Evolutionary conservation across 495 filamentous ascomycete species (phyloP), one percentile per base, ranked within the genome.

Genomic region (Staphylotrichum tortipilum): DNA sequence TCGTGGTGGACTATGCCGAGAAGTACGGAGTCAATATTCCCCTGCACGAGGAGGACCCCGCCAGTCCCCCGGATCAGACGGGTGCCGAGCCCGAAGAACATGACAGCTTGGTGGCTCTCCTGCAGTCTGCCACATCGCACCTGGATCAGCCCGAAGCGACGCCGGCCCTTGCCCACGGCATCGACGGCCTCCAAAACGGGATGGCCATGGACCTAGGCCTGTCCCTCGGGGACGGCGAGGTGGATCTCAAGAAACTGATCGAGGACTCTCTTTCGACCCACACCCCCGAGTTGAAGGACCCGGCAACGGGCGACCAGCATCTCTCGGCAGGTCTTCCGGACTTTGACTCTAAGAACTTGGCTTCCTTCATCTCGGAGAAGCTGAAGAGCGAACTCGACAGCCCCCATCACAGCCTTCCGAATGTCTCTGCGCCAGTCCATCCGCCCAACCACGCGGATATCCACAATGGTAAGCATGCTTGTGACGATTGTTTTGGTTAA

Each of bases 1-100:
- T 69, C 4, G 81, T 88, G 34, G 80, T 79, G 7, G 72, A 73
- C 53, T 71, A 71, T 17, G 65, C 68, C 17, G 64, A 64, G 29
- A 70, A 58, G 33, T 65, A 69, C 18, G 71, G 71, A 1, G 63
- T 65, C 1, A 71, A 68, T 14, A 60, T 64, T 10, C 49, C 63
- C 4, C 29, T 62, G 9, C 60, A 57, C 30, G 70, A 70, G 12
- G 66, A 68, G 19, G 49, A 54, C 2, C 29, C 51, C 1, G 50
- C 59, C 22, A 43, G 55, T 2, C 50, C 46, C 17, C 54, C 47
- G 29, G 40, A 43, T 12, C 36, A 53, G 12, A 49, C 50, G 19
- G 21, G 55, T 38, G 39, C 47, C 22, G 50, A 58, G 8, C 44
- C 55, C 3, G 58, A 62, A 15, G 63, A 66, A 10, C 46, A 67